phyloP scores from a whole-genome alignment of 208 protist species.

The Leishmania martiniquensis region DNA sequence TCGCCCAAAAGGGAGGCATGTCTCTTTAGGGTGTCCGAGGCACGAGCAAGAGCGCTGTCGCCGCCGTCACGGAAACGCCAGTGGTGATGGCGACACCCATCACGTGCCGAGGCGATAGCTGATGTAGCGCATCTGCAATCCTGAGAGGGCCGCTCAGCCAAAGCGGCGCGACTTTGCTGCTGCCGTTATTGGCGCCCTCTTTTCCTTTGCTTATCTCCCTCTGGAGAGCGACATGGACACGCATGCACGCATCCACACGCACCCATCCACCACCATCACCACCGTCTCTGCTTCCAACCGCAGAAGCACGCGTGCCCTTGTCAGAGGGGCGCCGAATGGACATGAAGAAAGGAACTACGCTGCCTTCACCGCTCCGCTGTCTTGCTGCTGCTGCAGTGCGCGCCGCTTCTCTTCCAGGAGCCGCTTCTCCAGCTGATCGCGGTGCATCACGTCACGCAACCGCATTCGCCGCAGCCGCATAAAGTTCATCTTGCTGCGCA shows the following conservation, averaged over 20 bases:
- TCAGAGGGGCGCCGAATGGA: no score
- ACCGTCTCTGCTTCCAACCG: no score
- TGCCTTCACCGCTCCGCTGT: neutral
- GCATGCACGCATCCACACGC: no score
- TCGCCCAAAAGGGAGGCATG: no score
- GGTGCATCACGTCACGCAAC: conserved; percentile 82
- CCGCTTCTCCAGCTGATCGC: conserved; percentile 73
- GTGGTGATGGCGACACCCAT: neutral
- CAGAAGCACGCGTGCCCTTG: no score
- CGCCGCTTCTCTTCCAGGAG: conserved; percentile 66
- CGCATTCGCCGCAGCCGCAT: conserved; percentile 83
- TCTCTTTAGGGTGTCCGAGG: no score
- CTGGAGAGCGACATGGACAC: neutral
- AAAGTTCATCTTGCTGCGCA: conserved; percentile 83
- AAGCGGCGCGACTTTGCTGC: neutral
- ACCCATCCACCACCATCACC: no score
- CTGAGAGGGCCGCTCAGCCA: no score
- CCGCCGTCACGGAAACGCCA: neutral
- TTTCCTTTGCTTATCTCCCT: neutral
- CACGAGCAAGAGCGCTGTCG: neutral
- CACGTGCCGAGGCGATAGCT: neutral
- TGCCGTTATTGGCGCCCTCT: neutral
- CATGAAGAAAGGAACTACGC: no score
- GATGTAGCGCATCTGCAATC: neutral
- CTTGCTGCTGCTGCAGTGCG: conserved; percentile 9